A percentile compares a stretch with the other conserved stretches of the same genome.
phyloP scores from a whole-genome alignment of 2,329 filamentous ascomycete species.

The Ophiostoma himal-ulmi region DNA sequence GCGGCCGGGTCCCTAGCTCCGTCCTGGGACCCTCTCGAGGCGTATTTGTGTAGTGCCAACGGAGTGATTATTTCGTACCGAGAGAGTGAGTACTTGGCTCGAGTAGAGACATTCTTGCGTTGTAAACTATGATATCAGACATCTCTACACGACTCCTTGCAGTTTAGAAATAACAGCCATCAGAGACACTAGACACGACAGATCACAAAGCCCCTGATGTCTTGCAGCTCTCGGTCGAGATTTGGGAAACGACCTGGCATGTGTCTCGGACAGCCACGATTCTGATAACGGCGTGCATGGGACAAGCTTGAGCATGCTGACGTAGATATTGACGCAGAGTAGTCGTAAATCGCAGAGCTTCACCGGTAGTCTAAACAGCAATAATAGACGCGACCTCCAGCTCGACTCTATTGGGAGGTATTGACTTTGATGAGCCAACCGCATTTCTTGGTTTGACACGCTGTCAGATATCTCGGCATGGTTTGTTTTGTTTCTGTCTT shows the following conservation, averaged over 20 bases:
- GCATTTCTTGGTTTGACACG: not conserved
- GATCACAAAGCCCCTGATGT: not conserved
- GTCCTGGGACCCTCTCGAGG: conserved; percentile 20
- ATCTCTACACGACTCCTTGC: too few species aligned
- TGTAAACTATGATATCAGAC: too few species aligned
- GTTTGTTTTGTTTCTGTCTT: not conserved
- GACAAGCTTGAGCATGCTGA: too few species aligned
- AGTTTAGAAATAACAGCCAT: not conserved
- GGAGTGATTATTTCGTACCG: too few species aligned
- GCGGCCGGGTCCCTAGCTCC: conserved; percentile 21
- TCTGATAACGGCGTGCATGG: too few species aligned
- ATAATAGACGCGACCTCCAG: not conserved
- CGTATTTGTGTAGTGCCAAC: conserved; percentile 13
- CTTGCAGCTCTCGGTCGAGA: conserved; percentile 3
- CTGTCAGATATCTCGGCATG: not conserved
- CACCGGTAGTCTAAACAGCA: not conserved
- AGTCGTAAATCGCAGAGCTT: not conserved
- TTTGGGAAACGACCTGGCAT: conserved; percentile 7
- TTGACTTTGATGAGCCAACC: not conserved
- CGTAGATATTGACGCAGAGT: too few species aligned
- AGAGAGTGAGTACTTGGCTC: too few species aligned
- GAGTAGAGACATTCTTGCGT: too few species aligned
- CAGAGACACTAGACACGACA: not conserved
- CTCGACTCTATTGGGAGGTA: not conserved
- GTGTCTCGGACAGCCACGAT: conserved; percentile 5